Evolutionary conservation across 805 yeast species (phyloP), one percentile per base, ranked within the genome.

Genomic region (Lipomyces kockii): DNA sequence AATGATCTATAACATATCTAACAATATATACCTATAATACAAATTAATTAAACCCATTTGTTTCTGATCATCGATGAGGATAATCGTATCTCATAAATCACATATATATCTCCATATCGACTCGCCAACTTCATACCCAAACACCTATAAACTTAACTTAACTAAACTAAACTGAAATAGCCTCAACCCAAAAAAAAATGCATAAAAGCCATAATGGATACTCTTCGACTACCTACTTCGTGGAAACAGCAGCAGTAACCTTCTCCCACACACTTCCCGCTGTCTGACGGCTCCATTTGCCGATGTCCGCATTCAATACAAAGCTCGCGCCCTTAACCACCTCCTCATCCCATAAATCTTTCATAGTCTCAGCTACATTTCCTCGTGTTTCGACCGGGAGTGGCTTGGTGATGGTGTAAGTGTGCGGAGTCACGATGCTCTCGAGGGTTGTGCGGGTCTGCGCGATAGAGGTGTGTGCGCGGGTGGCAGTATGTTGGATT

Each of bases 331-430:
- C 83, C 56, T 80, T 81, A 65, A 89, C 82, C 63, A 90, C 83
- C 75, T 89, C 93, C 57, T 85, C 87, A 75, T 90, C 88, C 97
- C 97, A 90, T 54, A 90, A 82, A 74, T 90, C 96, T 71, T 87
- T 89, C 68, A 85, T 80, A 0, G 92, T 88, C 76, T 91, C 92
- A 9, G 74, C 74, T 39, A 86, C 68, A 29, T 79, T 76, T 11
- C 80, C 78, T 37, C 90, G 82, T 35, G 83, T 79, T 65, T 80
- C 58, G 43, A 22, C 9, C 25, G 57, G 58, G 35, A 53, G 22
- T 14, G 68, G 68, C 46, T 62, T 62, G 14, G 34, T 51, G 39
- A 65, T 58, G 0, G 32, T 17, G 55, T 51, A 62, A 2, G 39
- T 53, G 39, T 39, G 56, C 25, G 69, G 69, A 29, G 58, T 56